Base-by-base conservation (phyloP, 208 protist genomes). In the Acanthamoeba sp. region DNA sequence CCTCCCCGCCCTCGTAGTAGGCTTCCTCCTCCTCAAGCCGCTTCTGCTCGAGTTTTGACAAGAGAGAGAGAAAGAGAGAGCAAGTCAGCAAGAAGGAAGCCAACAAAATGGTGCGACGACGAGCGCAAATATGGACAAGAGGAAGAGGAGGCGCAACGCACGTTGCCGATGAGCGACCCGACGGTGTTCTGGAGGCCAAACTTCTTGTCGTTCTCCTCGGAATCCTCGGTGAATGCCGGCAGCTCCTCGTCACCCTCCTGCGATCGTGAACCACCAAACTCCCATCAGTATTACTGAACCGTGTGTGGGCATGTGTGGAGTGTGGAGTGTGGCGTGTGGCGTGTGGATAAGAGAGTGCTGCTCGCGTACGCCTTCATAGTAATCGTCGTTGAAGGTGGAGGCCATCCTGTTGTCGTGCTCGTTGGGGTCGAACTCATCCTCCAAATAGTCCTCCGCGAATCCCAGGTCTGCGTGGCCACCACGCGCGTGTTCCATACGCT, bases 311-410 rank as follows among this genome's bases (percentile, higher is more conserved):
- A n/a, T n/a, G n/a, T n/a, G n/a, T n/a, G n/a, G n/a, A n/a, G n/a
- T n/a, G n/a, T n/a, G n/a, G n/a, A n/a, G n/a, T n/a, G n/a, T 10
- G 42, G 3, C 10, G 42, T 48, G 6, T 3, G 6, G 3, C 6
- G 42, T 48, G 42, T 10, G 42, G 6, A 14, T 14, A 71, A 71
- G 32, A 34, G 6, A 14, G 62, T 22, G 62, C 2, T 36, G 32
- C n/a, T n/a, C n/a, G 29, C 40, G 42, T 85, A 85, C 76, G n/a
- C 42, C 76, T 52, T 85, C 76, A 36, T 85, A 85, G 36, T 90
- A 90, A 14, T 90, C 82, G 42, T 90, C 82, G 82, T 66, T 24
- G 32, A 90, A 90, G 9, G 42, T 38, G 29, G 40, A 36, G n/a
- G 27, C 32, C 82, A 90, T 90, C 55, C 66, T 57, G n/a, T 29